These are phyloP conservation scores for Naganishia sp. DNA, from an alignment of 1,284 basidiomycete species.

Conservation along the genomic window DNA sequence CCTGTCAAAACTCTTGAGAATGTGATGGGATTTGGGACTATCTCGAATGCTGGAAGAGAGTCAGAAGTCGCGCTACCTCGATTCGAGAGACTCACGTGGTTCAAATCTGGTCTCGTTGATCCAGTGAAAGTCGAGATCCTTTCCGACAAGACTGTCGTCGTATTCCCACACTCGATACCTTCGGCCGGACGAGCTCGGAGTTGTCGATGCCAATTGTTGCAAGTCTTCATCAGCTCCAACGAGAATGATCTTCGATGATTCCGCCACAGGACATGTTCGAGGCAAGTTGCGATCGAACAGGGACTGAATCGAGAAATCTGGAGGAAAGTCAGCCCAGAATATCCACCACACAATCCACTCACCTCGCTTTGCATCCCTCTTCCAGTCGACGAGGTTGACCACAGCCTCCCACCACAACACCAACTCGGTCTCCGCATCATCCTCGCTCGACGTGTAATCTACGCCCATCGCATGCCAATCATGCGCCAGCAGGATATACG, in stretches of 20 bases:
- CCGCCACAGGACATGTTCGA: conserved; percentile 61
- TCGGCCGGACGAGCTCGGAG: background rate
- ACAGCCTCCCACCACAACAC: conserved; percentile 78
- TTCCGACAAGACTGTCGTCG: conserved; percentile 1
- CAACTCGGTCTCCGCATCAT: conserved; percentile 61
- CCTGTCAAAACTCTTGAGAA: conserved; percentile 73
- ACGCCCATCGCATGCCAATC: conserved; percentile 38
- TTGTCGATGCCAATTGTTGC: conserved; percentile 1
- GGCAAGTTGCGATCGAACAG: conserved; percentile 71
- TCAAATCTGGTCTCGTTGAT: conserved; percentile 7
- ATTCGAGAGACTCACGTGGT: conserved; percentile 46
- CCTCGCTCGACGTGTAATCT: conserved; percentile 26
- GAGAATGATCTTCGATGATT: conserved; percentile 52
- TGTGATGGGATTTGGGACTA: conserved; percentile 58
- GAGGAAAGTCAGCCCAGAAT: background rate
- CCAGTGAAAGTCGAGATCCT: conserved; percentile 16
- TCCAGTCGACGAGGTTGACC: conserved; percentile 69
- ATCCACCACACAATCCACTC: conserved; percentile 35
- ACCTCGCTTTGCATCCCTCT: conserved; percentile 62
- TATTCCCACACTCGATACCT: conserved; percentile 9
- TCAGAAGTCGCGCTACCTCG: background rate
- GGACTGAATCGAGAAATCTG: conserved; percentile 77
- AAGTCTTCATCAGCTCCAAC: conserved; percentile 30
- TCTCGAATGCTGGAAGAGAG: conserved; percentile 1
- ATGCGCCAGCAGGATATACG: conserved; percentile 35